phyloP scores from a whole-genome alignment of 805 yeast species.

The Nakazawaea ernobii region DNA sequence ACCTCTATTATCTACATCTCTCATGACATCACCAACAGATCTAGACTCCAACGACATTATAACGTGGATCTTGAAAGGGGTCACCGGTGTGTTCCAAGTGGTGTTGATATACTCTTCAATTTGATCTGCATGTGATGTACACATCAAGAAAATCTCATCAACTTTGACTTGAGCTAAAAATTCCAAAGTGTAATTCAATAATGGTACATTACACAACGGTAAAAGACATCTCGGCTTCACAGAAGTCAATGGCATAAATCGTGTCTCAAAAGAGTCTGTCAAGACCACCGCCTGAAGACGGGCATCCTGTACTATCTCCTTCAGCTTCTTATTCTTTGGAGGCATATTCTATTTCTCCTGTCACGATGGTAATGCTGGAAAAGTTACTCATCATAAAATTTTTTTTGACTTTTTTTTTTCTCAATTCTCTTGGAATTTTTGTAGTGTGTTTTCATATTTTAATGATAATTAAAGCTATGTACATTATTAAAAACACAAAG shows the following conservation, averaged over 20 bases:
- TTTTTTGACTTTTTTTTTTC: background rate
- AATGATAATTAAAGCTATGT: background rate
- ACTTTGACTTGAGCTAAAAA: conserved; percentile 89
- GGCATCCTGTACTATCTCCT: conserved; percentile 60
- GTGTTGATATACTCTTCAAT: conserved; percentile 74
- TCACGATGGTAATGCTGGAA: background rate
- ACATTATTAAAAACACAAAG: background rate
- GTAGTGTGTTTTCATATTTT: too few relatives aligned
- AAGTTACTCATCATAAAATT: background rate
- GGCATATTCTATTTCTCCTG: conserved; percentile 26
- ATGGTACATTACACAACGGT: conserved; percentile 89
- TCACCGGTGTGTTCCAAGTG: conserved; percentile 61
- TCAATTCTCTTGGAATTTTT: background rate
- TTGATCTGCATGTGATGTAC: conserved; percentile 87
- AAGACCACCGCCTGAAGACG: conserved; percentile 90
- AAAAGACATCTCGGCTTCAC: conserved; percentile 84
- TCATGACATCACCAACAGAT: conserved; percentile 96
- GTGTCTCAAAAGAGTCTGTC: conserved; percentile 87
- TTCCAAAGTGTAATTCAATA: conserved; percentile 91
- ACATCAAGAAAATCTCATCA: conserved; percentile 82
- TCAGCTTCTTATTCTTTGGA: conserved; percentile 44
- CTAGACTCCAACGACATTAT: conserved; percentile 80
- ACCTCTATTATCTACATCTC: conserved; percentile 90
- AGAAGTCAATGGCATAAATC: conserved; percentile 89
- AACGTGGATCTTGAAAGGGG: conserved; percentile 79